phyloP scores from a whole-genome alignment of 768 basidiomycete species.

The Boletus tylopilopsis region DNA sequence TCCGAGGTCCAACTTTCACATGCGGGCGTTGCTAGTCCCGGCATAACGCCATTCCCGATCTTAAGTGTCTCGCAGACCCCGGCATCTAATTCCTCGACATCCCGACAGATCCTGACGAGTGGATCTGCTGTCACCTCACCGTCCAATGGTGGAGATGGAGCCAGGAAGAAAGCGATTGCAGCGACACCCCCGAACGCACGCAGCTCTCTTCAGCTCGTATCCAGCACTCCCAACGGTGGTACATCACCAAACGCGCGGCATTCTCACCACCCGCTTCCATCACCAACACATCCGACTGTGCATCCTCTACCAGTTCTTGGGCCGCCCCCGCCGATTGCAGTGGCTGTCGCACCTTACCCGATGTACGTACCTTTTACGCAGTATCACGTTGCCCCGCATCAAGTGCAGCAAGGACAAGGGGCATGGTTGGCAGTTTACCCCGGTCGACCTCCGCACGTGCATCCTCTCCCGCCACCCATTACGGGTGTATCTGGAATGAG shows the following conservation, averaged over 20 bases:
- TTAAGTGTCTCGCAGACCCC: constrained; percentile 10
- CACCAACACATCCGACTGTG: constrained; percentile 6
- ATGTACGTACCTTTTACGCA: constrained; percentile 22
- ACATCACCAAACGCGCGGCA: constrained; percentile 2
- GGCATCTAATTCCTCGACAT: neutral
- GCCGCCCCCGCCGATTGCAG: constrained; percentile 14
- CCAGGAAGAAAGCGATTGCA: constrained; percentile 8
- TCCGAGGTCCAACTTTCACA: neutral
- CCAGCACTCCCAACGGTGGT: neutral
- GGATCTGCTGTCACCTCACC: neutral
- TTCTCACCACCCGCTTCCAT: constrained; percentile 8
- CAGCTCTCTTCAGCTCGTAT: neutral
- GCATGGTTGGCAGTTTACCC: constrained; percentile 26
- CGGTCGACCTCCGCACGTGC: constrained; percentile 12
- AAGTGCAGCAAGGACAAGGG: constrained; percentile 13
- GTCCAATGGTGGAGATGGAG: neutral
- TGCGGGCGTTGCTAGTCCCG: neutral
- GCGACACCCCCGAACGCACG: constrained; percentile 3
- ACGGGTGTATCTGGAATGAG: constrained; percentile 25
- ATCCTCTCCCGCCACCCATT: constrained; percentile 15
- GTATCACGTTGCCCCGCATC: constrained; percentile 18
- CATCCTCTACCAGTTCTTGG: constrained; percentile 8
- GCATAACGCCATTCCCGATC: constrained; percentile 20
- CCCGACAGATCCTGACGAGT: neutral
- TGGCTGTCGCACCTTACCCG: constrained; percentile 15